Evolutionary conservation across 768 basidiomycete species (phyloP), one percentile per base, ranked within the genome.

Genomic region (Russula sp.): DNA sequence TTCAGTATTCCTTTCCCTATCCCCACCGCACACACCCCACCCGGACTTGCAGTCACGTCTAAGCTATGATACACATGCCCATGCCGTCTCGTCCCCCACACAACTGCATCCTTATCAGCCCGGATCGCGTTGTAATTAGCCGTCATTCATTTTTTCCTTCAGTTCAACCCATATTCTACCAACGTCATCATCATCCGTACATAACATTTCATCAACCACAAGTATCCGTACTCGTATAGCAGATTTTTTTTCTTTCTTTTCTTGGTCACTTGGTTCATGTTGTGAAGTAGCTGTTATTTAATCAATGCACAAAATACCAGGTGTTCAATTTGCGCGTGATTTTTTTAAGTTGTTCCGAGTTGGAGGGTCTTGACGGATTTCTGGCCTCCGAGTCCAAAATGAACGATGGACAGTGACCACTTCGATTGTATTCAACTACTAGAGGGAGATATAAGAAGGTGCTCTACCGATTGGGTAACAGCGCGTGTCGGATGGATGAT

Each of bases 201-300:
- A 20, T 57, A 44, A 18, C n/a, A n/a, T 13, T 34, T 36, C 24
- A 53, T 14, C 8, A 24, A n/a, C 50, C 49, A 32, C 34, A 22
- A 44, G 42, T 64, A 55, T 46, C 40, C 51, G 40, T 53, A 50
- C 63, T 26, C 36, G 57, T 64, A 59, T 24, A 60, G 59, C 64
- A 56, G 28, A n/a, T 11, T 38, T 52, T 30, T 38, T 57, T 6
- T 11, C 38, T 53, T 54, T 53, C 48, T 34, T 59, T 59, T 28
- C 22, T 48, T 42, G n/a, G 44, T 49, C n/a, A 6, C 20, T 49
- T 49, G 49, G 49, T 50, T n/a, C 64, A 30, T 61, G 59, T 65
- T 65, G 59, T 65, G 59, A 65, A 65, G 13, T 61, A 65, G 64
- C 32, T 55, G 28, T 65, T 55, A 24, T 16, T 22, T 24, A 18